Evolutionary conservation across 2,329 filamentous ascomycete genomes (phyloP).

Genomic region (Penicillium fuscoglaucum): DNA sequence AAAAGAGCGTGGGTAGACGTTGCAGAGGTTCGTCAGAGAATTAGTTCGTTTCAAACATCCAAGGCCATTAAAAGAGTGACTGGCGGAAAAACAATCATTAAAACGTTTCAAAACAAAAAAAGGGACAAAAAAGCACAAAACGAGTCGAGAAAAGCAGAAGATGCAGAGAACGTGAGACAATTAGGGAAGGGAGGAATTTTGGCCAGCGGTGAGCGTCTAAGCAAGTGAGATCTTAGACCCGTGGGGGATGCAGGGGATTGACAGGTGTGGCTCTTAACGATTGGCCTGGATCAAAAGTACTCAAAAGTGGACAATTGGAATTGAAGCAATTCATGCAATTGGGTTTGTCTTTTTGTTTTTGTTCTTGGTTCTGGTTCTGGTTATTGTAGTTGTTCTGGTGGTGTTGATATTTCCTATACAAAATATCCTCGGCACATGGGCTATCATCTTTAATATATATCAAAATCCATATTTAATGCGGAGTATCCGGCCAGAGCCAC

Average conservation of each 20-base stretch:
- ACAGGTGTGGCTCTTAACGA: not conserved
- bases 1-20: constrained; percentile 33
- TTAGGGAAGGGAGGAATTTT: constrained; percentile 24
- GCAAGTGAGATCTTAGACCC: constrained; percentile 18
- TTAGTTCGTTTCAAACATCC: constrained; percentile 27
- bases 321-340: not conserved
- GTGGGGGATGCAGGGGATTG: constrained; percentile 20
- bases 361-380: too few relatives aligned
- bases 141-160: constrained; percentile 15
- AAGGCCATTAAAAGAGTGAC: constrained; percentile 37
- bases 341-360: not conserved
- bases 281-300: constrained; percentile 6
- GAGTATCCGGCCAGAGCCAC: not conserved
- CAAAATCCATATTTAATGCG: not conserved
- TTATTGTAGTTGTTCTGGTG: not conserved
- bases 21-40: constrained; percentile 25
- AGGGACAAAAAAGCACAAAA: constrained; percentile 19
- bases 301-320: not conserved
- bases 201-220: constrained; percentile 33
- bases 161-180: constrained; percentile 16
- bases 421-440: too few relatives aligned
- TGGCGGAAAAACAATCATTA: constrained; percentile 25
- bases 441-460: not conserved
- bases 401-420: not conserved
- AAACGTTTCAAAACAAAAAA: constrained; percentile 21